Evolutionary conservation across 2,329 filamentous ascomycete species (phyloP).

Genomic region (Calonectria crousiana): DNA sequence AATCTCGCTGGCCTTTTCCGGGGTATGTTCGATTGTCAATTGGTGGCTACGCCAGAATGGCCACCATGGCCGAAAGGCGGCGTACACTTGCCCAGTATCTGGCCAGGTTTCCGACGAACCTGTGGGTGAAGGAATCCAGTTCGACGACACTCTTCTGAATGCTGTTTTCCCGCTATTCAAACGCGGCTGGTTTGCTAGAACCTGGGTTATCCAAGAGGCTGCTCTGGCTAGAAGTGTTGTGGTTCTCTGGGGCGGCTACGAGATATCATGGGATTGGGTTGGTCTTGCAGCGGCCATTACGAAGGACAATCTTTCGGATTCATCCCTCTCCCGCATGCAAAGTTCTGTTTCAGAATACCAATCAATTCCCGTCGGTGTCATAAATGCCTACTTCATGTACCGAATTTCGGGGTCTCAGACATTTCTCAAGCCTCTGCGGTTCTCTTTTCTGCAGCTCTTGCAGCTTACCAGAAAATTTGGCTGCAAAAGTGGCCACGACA

Average conservation of each 20-base stretch:
- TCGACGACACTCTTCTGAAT: not conserved
- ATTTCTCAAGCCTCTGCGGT: not conserved
- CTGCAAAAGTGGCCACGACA: not conserved
- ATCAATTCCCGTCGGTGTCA: not conserved
- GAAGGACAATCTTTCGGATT: not conserved
- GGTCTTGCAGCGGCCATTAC: not conserved
- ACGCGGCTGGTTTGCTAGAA: not conserved
- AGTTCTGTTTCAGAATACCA: not conserved
- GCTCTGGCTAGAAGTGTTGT: not conserved
- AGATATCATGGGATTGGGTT: not conserved
- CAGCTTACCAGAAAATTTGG: not conserved
- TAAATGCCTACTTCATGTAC: slow-evolving; percentile 3
- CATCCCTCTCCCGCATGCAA: not conserved
- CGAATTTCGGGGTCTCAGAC: not conserved
- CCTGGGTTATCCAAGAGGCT: slow-evolving; percentile 1
- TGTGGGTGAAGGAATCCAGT: too few species aligned
- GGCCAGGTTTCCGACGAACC: not conserved
- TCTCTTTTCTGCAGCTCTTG: not conserved
- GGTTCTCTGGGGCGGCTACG: not conserved
- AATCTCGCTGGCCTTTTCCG: not conserved
- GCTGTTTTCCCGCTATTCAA: not conserved
- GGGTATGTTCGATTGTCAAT: not conserved
- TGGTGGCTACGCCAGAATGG: not conserved
- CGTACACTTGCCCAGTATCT: not conserved
- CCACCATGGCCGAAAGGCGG: not conserved